Conservation (phyloP, 768 basidiomycete genomes). For the Lactifluus echinatus region DNA sequence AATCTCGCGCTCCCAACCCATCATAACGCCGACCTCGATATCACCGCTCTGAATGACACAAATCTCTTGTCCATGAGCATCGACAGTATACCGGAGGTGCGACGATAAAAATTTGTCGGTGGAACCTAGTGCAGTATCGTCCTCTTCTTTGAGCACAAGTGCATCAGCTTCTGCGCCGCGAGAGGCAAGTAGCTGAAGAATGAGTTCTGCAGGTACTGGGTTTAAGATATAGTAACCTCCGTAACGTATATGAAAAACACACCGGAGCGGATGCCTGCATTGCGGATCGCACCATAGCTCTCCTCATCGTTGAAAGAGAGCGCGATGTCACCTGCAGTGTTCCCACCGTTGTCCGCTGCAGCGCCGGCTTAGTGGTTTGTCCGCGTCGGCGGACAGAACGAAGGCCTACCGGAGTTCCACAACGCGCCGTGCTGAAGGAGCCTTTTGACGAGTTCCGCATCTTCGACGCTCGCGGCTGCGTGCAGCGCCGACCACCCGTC, state of each 20-base stretch:
- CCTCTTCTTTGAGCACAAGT: constrained; percentile 40
- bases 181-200: constrained; percentile 55
- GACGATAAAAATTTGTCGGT: constrained; percentile 65
- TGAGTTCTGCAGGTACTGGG: constrained; percentile 43
- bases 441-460: constrained; percentile 49
- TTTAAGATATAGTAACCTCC: not conserved
- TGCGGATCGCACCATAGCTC: constrained; percentile 74
- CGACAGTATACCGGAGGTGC: constrained; percentile 55
- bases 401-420: constrained; percentile 77
- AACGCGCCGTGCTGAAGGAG: constrained; percentile 77
- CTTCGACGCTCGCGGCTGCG: constrained; percentile 72
- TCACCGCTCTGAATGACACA: constrained; percentile 57
- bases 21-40: constrained; percentile 95
- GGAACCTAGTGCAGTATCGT: constrained; percentile 51
- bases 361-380: not conserved
- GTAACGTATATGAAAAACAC: constrained; percentile 20
- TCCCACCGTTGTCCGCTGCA: constrained; percentile 64
- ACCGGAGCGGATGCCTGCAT: constrained; percentile 91
- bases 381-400: constrained; percentile 17
- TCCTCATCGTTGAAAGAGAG: constrained; percentile 71
- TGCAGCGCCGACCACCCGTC: constrained; percentile 77
- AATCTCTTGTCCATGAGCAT: constrained; percentile 72
- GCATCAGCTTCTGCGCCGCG: constrained; percentile 27
- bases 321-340: constrained; percentile 87
- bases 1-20: constrained; percentile 92